Percentiles rank a stretch among this genome's conserved stretches.
These are phyloP conservation scores for Fusarium palustre DNA, from an alignment of 2,329 filamentous ascomycete genomes.

Conservation along the genomic window DNA sequence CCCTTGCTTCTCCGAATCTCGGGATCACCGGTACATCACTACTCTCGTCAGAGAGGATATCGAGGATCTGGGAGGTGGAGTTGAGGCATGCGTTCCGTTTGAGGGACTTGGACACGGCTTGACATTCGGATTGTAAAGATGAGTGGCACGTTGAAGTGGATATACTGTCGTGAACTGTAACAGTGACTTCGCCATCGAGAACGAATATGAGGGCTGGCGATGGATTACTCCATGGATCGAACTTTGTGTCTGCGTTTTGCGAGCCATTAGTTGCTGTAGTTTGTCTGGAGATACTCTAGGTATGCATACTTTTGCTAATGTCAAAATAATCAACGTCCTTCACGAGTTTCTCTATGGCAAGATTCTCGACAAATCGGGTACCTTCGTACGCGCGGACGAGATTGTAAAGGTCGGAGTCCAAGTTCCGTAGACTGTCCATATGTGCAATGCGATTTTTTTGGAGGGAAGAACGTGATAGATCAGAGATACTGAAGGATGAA, in stretches of 20 bases:
- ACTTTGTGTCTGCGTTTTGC: background rate
- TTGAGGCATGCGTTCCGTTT: background rate
- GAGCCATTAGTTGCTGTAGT: background rate
- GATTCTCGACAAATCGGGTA: background rate
- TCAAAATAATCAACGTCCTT: background rate
- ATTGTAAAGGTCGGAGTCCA: background rate
- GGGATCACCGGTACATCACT: background rate
- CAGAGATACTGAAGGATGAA: too few relatives aligned
- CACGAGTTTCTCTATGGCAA: background rate
- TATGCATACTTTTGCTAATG: background rate
- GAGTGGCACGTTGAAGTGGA: background rate
- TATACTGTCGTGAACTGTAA: background rate
- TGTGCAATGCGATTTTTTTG: background rate
- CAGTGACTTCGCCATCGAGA: background rate
- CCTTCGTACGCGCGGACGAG: background rate
- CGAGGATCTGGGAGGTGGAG: background rate
- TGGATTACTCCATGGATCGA: background rate
- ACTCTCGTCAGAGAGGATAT: background rate
- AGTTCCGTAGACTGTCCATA: background rate
- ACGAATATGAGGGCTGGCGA: background rate
- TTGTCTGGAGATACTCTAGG: rapidly evolving
- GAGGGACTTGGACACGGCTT: background rate
- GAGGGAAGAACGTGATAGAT: background rate
- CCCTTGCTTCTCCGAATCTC: background rate
- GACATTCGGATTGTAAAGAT: background rate